Evolutionary conservation across 768 basidiomycete genomes (phyloP).

Genomic region (Phanerochaete sordida): DNA sequence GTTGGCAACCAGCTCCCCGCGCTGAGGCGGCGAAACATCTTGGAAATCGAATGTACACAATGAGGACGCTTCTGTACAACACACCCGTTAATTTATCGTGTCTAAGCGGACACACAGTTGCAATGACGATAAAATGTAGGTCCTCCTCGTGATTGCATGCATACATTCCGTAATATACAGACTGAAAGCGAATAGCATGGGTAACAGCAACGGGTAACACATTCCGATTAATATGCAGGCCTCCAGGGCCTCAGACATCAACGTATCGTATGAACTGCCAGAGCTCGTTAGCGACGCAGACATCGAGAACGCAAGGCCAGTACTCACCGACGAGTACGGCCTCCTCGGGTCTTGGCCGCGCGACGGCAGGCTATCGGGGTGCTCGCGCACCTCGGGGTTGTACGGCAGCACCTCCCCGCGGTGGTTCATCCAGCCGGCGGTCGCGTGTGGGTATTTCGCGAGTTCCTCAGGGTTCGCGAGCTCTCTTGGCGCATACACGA

Average conservation of each 20-base stretch:
- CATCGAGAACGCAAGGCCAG: neutral
- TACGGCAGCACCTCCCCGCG: conserved; percentile 40
- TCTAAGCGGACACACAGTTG: neutral
- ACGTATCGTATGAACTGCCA: neutral
- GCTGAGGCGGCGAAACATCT: neutral
- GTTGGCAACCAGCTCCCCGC: neutral
- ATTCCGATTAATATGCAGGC: neutral
- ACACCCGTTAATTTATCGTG: neutral
- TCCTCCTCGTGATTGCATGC: neutral
- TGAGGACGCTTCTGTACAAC: neutral
- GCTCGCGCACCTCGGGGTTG: conserved; percentile 45
- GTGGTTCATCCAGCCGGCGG: conserved; percentile 56
- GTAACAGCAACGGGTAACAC: neutral
- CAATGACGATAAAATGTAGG: too few relatives aligned
- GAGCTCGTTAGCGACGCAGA: neutral
- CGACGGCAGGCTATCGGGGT: conserved; percentile 58
- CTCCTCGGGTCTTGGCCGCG: conserved; percentile 48
- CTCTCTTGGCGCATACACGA: conserved; percentile 63
- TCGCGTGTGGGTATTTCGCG: conserved; percentile 50
- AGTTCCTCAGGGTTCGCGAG: conserved; percentile 61
- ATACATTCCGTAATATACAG: neutral
- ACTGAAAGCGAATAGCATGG: neutral
- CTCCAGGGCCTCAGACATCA: neutral
- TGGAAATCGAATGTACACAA: neutral
- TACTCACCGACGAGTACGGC: conserved; percentile 55